Evolutionary conservation across 1,139 yeast genomes (phyloP), one percentile per base, ranked within the genome.

Genomic region (Pichiaceae sp.): DNA sequence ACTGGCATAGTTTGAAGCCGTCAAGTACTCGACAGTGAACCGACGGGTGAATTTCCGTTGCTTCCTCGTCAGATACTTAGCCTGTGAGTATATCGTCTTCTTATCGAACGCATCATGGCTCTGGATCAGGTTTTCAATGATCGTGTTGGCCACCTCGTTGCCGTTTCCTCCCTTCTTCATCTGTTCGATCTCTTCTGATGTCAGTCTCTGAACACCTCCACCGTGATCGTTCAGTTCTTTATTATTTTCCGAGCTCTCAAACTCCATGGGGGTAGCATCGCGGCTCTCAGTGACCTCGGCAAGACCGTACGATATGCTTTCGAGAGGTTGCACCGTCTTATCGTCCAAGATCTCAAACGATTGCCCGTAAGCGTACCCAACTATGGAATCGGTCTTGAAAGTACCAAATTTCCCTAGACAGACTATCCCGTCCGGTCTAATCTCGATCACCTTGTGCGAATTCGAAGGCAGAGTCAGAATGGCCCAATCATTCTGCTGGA

Each of bases 391-490:
- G 4, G 82, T 86, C 31, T 70, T 64, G 57, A 93, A 91, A 1
- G 79, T 65, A 7, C 98, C 99, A 59, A 91, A 93, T 57, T 91
- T 91, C 2, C 98, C 98, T 46, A 93, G 64, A 39, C 76, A 75
- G 14, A 91, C 68, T 6, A 71, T 56, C 0, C 79, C 75, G 26
- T 73, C 77, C 2, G 73, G 68, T 35, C 66, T 70, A 40, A 87
- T 62, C 48, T 79, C 76, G 17, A 82, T 77, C 27, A 87, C 68
- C 53, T 83, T 82, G 51, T 78, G 59, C 38, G 84, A 83, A 37
- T 78, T 84, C 1, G 96, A 85, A 1, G 97, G 97, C 40, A 87
- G 65, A 36, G 79, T 69, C 29, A 91, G 60, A 49, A 89, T 63
- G 0, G 79, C 85, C 68, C 74, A 71, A 44, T 75, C 75, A 43